These are phyloP conservation scores for Heimioporus punctisporus DNA, from an alignment of 1,284 basidiomycete genomes.

Conservation along the genomic window DNA sequence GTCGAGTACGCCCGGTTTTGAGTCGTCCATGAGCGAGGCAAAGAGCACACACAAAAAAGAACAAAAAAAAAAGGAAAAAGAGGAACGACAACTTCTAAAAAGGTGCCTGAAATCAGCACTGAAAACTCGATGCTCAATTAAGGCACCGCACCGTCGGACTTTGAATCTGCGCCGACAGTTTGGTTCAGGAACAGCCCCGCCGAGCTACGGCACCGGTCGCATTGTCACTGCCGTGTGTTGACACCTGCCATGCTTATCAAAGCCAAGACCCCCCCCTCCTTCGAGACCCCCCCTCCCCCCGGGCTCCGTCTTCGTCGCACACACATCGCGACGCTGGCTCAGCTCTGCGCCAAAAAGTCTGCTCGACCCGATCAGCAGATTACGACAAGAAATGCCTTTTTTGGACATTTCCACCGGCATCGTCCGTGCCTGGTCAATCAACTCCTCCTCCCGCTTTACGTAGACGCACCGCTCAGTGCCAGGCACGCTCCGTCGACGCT, in stretches of 20 bases:
- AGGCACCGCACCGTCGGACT: constrained; percentile 36
- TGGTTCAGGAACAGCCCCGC: constrained; percentile 36
- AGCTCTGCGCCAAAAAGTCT: too few relatives aligned
- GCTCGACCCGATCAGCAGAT: too few relatives aligned
- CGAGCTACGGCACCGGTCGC: constrained; percentile 36
- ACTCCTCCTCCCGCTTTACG: constrained; percentile 4
- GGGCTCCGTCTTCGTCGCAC: too few relatives aligned
- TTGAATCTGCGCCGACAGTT: constrained; percentile 15
- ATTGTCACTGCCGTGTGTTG: constrained; percentile 26
- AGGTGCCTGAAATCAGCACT: constrained; percentile 36
- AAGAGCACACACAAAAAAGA: too few relatives aligned
- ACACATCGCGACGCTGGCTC: too few relatives aligned
- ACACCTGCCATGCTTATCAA: constrained; percentile 23
- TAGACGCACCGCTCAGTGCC: constrained; percentile 4
- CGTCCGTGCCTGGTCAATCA: constrained; percentile 7
- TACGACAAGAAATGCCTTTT: too few relatives aligned
- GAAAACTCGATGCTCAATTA: constrained; percentile 36
- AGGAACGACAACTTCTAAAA: constrained; percentile 35
- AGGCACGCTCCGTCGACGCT: too few relatives aligned
- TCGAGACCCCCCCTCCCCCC: too few relatives aligned
- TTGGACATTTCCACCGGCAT: too few relatives aligned
- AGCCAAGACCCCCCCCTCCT: constrained; percentile 18
- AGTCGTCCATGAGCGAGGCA: constrained; percentile 34
- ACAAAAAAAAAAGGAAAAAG: constrained; percentile 32
- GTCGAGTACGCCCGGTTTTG: constrained; percentile 34